These are phyloP conservation scores for Solanum bukasovii DNA, from an alignment of 257 asterid genomes.

Conservation along the genomic window DNA sequence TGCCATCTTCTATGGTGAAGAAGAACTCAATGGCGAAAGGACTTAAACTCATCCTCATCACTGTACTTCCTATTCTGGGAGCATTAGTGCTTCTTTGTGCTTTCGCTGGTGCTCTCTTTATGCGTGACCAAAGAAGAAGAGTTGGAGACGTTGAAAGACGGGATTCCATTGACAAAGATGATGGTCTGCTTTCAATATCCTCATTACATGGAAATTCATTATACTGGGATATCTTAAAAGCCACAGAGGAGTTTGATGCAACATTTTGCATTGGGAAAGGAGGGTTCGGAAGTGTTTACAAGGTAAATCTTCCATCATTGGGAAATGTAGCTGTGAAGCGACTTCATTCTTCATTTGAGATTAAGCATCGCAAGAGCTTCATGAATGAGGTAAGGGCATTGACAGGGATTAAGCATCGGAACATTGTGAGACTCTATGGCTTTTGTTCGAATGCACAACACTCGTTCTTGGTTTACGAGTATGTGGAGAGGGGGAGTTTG, in stretches of 20 bases:
- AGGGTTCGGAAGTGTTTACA: neutral
- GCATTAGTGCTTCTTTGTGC: neutral
- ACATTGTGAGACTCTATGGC: neutral
- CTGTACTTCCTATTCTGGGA: neutral
- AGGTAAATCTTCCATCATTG: neutral
- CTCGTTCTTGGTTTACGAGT: slow-evolving; percentile 8
- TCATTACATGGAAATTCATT: neutral
- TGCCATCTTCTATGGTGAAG: neutral
- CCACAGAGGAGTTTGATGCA: neutral
- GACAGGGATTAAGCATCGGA: neutral
- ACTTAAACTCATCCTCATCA: neutral
- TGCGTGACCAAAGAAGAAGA: neutral
- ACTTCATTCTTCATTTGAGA: neutral
- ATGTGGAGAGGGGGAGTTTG: neutral
- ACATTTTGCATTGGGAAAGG: neutral
- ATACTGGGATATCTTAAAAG: slow-evolving; percentile 3
- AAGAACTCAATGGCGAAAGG: neutral
- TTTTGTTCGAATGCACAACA: slow-evolving; percentile 1
- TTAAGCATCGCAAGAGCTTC: neutral
- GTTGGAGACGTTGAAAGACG: too few species aligned
- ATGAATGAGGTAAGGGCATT: neutral
- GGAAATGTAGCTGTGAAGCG: neutral
- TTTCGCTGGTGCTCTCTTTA: neutral
- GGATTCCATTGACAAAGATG: neutral
- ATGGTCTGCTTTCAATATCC: neutral